Evolutionary conservation across 225 moss, liverwort and hornwort genomes (phyloP).

Genomic region (Marchantia polymorpha): DNA sequence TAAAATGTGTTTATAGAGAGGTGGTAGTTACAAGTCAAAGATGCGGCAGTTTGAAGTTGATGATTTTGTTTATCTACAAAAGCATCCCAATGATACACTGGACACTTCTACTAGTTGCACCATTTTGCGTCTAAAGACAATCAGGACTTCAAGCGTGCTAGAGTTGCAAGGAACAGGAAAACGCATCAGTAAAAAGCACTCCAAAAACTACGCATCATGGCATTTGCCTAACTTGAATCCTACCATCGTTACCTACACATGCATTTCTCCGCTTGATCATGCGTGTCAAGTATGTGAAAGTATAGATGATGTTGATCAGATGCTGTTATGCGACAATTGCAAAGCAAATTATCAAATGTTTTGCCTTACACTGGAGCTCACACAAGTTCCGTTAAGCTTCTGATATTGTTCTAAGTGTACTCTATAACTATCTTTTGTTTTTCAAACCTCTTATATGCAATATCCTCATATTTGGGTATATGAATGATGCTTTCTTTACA

Average conservation of each 20-base stretch:
- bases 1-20: background rate
- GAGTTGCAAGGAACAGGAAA: too few species aligned
- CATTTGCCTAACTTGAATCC: conserved; percentile 13
- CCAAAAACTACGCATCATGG: conserved; percentile 7
- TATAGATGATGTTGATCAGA: conserved; percentile 3
- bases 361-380: too few species aligned
- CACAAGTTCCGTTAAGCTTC: too few species aligned
- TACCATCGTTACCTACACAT: conserved; percentile 6
- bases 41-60: conserved; percentile 1
- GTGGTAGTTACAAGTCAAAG: background rate
- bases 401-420: too few species aligned
- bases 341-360: too few species aligned
- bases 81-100: background rate
- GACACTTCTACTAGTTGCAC: background rate
- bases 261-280: conserved; percentile 13
- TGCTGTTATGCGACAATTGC: conserved; percentile 6
- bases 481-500: too few species aligned
- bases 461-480: too few species aligned
- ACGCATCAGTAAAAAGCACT: too few species aligned
- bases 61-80: background rate
- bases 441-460: too few species aligned
- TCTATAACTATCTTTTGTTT: too few species aligned
- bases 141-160: background rate
- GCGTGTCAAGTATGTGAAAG: conserved; percentile 14
- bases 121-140: background rate